Evolutionary conservation across 441 rosid genomes (phyloP).

Genomic region (Euphorbia corollata): DNA sequence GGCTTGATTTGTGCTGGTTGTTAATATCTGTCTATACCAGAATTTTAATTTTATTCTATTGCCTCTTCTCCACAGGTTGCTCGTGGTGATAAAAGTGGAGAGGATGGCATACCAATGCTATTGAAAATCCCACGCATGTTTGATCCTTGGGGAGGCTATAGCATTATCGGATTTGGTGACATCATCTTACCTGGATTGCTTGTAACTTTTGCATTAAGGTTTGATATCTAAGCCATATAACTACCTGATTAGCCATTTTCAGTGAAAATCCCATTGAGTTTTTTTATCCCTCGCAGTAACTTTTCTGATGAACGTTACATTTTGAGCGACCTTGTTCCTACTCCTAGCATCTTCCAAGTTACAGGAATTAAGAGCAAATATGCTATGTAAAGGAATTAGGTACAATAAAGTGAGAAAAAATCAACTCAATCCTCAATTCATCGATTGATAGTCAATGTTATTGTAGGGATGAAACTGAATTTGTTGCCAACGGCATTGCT

Average conservation of each 20-base stretch:
- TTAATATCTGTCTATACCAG: not conserved
- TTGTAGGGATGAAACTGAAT: not conserved
- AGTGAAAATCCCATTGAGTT: not conserved
- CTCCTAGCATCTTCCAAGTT: not conserved
- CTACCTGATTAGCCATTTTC: not conserved
- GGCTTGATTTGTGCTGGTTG: slow-evolving; percentile 6
- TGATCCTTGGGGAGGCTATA: slow-evolving; percentile 90
- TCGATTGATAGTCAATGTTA: not conserved
- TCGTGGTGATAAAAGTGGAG: slow-evolving; percentile 77
- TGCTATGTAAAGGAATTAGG: not conserved
- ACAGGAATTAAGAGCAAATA: not conserved
- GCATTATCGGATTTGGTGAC: slow-evolving; percentile 83
- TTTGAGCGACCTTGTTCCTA: not conserved
- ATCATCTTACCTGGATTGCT: slow-evolving; percentile 69
- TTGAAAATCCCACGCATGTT: slow-evolving; percentile 71
- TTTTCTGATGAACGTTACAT: not conserved
- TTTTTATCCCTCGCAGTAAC: not conserved
- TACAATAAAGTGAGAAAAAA: not conserved
- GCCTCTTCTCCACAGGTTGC: slow-evolving; percentile 47
- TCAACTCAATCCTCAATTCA: not conserved
- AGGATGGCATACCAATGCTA: slow-evolving; percentile 80
- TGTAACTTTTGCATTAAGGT: slow-evolving; percentile 64
- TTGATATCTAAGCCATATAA: slow-evolving; percentile 18
- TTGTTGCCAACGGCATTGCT: not conserved
- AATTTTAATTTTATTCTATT: not conserved